phyloP scores from a whole-genome alignment of 2,329 filamentous ascomycete genomes.

The Microdochium nivale region DNA sequence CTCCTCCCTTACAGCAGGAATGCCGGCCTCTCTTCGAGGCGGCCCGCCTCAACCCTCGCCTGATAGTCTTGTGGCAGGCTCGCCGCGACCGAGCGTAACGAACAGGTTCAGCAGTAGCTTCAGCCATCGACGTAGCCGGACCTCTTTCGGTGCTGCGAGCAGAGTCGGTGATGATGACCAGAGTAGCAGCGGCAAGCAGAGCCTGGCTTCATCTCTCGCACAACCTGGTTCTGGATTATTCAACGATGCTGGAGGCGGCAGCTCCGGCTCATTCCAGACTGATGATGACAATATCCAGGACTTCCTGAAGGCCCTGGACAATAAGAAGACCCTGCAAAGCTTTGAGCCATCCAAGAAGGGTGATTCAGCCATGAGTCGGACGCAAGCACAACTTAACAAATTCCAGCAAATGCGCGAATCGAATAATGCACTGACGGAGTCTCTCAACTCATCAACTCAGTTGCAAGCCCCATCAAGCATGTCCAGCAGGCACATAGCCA shows the following conservation, averaged over 20 bases:
- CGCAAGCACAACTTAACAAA: conserved; percentile 70
- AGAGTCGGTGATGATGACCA: conserved; percentile 63
- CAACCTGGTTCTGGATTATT: conserved; percentile 75
- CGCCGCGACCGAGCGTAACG: conserved; percentile 70
- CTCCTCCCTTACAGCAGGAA: conserved; percentile 65
- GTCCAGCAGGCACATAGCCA: conserved; percentile 50
- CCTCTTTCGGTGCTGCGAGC: conserved; percentile 67
- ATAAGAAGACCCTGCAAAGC: conserved; percentile 75
- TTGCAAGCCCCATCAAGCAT: conserved; percentile 76
- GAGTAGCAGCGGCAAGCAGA: conserved; percentile 72
- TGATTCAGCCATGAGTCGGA: conserved; percentile 64
- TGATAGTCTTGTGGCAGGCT: conserved; percentile 61
- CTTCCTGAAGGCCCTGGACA: conserved; percentile 82
- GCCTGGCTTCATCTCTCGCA: conserved; percentile 58
- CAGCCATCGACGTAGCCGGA: conserved; percentile 69
- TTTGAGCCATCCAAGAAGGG: conserved; percentile 61
- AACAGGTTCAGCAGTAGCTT: conserved; percentile 92
- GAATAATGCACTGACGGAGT: conserved; percentile 82
- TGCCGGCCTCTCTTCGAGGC: conserved; percentile 64
- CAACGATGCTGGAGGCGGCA: conserved; percentile 58
- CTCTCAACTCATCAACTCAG: conserved; percentile 82
- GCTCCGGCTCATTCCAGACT: conserved; percentile 58
- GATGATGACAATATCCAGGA: conserved; percentile 93
- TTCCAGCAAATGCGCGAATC: conserved; percentile 87
- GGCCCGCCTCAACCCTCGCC: conserved; percentile 53